Evolutionary conservation across 1,139 yeast species (phyloP).

Genomic region (Diutina sp.): DNA sequence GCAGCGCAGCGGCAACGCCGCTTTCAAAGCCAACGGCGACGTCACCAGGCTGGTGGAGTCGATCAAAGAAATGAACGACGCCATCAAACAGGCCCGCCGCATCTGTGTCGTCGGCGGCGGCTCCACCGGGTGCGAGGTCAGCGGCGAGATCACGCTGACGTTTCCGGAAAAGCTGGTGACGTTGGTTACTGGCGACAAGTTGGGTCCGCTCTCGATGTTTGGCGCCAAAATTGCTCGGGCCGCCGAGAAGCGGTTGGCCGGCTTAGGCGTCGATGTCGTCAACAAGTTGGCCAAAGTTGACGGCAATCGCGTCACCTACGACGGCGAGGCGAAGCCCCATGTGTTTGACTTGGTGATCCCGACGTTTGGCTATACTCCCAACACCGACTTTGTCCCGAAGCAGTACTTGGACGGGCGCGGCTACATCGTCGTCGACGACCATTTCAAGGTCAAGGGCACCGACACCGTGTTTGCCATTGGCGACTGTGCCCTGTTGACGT

Average conservation of each 20-base stretch:
- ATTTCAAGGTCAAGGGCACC: conserved; percentile 12
- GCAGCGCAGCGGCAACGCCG: conserved; percentile 9
- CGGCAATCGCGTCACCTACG: conserved; percentile 3
- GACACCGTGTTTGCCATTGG: conserved; percentile 20
- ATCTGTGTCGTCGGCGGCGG: conserved; percentile 30
- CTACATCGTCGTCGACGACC: conserved; percentile 14
- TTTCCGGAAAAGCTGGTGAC: conserved; percentile 12
- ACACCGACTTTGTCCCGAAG: conserved; percentile 13
- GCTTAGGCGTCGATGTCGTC: conserved; percentile 15
- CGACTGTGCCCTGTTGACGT: conserved; percentile 16
- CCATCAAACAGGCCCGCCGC: conserved; percentile 11
- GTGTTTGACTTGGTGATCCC: conserved; percentile 18
- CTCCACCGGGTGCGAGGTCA: conserved; percentile 26
- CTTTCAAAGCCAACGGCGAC: conserved; percentile 6
- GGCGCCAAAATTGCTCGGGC: conserved; percentile 6
- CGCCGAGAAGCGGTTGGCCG: conserved; percentile 12
- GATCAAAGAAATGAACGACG: conserved; percentile 3
- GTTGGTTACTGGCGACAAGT: conserved; percentile 15
- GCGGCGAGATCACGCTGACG: conserved; percentile 19
- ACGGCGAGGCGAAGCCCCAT: conserved; percentile 9
- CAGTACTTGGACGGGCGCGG: conserved; percentile 10
- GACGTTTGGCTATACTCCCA: conserved; percentile 12
- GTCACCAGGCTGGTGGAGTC: conserved; percentile 6
- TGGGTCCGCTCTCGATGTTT: conserved; percentile 12
- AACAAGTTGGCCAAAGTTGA: conserved; percentile 8